Percentiles rank a stretch among this genome's conserved stretches.
Evolutionary conservation across 768 basidiomycete species (phyloP).

Genomic region (Pulveroboletus frians): DNA sequence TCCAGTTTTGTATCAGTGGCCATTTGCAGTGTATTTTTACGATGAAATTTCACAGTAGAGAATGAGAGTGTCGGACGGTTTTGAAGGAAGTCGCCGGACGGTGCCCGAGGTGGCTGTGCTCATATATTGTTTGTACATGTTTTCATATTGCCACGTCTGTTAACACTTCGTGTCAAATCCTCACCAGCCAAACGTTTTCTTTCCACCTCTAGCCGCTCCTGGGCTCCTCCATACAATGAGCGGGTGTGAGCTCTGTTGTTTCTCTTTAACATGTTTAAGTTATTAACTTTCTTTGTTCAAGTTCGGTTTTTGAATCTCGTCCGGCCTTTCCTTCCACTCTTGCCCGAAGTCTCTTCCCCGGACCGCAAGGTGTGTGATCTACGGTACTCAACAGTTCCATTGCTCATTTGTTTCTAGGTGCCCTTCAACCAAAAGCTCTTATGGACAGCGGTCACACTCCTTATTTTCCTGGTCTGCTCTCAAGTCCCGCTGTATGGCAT

Average conservation of each 20-base stretch:
- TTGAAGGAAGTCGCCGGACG: too few relatives aligned
- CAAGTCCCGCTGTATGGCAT: conserved; percentile 99
- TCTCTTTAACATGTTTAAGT: background rate
- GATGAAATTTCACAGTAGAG: too few relatives aligned
- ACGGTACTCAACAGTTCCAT: background rate
- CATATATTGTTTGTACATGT: conserved; percentile 18
- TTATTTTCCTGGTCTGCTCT: conserved; percentile 99
- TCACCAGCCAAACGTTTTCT: conserved; percentile 19
- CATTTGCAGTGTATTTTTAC: too few relatives aligned
- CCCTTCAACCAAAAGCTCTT: conserved; percentile 97
- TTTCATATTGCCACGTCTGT: conserved; percentile 30
- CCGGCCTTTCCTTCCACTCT: conserved; percentile 92
- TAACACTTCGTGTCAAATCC: conserved; percentile 9
- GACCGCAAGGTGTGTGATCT: conserved; percentile 77
- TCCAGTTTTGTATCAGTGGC: too few relatives aligned
- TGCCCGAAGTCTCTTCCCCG: conserved; percentile 96
- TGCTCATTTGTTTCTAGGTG: conserved; percentile 48
- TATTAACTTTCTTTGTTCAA: conserved; percentile 4
- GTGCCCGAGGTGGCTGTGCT: conserved; percentile 19
- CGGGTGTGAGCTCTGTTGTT: conserved; percentile 56
- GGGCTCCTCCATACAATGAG: conserved; percentile 52
- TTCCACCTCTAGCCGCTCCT: conserved; percentile 20
- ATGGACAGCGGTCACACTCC: conserved; percentile 98
- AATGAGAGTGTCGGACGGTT: too few relatives aligned
- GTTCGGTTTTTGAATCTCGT: conserved; percentile 98